Evolutionary conservation across 345 rosid genomes (phyloP).

Genomic region (Murraya koenigii): DNA sequence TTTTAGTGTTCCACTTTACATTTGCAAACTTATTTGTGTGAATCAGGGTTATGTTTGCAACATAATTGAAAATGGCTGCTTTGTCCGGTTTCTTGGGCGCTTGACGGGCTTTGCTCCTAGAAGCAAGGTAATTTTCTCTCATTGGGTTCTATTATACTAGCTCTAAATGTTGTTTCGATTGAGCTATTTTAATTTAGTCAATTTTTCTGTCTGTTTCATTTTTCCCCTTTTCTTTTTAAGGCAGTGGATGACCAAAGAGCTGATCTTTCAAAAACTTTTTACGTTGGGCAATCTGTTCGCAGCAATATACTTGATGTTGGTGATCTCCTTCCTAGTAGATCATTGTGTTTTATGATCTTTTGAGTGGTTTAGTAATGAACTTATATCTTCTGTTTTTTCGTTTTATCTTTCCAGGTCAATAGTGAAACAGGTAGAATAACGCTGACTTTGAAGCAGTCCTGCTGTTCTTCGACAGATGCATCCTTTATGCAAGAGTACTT

Average conservation of each 20-base stretch:
- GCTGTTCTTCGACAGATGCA: slow-evolving; percentile 79
- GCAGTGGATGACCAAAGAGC: slow-evolving; percentile 63
- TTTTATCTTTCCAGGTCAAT: slow-evolving; percentile 51
- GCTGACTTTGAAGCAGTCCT: slow-evolving; percentile 80
- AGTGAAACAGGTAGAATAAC: slow-evolving; percentile 70
- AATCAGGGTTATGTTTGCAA: slow-evolving; percentile 89
- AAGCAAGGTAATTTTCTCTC: slow-evolving; percentile 59
- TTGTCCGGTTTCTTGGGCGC: slow-evolving; percentile 94
- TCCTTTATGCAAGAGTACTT: slow-evolving; percentile 77
- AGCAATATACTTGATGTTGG: slow-evolving; percentile 74
- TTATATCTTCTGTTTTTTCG: slow-evolving; percentile 9
- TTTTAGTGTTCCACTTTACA: neutral
- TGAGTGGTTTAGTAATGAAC: slow-evolving; percentile 1
- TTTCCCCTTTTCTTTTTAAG: slow-evolving; percentile 36
- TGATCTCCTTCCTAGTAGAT: slow-evolving; percentile 30
- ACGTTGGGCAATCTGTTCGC: slow-evolving; percentile 90
- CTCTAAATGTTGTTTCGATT: slow-evolving; percentile 1
- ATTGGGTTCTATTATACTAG: neutral
- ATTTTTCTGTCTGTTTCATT: neutral
- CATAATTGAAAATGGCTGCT: slow-evolving; percentile 87
- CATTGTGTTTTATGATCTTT: slow-evolving; percentile 11
- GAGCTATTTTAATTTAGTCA: slow-evolving; percentile 11
- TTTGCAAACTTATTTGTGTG: slow-evolving; percentile 14
- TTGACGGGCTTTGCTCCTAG: slow-evolving; percentile 89
- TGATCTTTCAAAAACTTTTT: slow-evolving; percentile 68